A percentile compares a stretch with the other conserved stretches of the same genome.
phyloP scores from a whole-genome alignment of 495 filamentous ascomycete genomes.

The Aspergillus steynii region DNA sequence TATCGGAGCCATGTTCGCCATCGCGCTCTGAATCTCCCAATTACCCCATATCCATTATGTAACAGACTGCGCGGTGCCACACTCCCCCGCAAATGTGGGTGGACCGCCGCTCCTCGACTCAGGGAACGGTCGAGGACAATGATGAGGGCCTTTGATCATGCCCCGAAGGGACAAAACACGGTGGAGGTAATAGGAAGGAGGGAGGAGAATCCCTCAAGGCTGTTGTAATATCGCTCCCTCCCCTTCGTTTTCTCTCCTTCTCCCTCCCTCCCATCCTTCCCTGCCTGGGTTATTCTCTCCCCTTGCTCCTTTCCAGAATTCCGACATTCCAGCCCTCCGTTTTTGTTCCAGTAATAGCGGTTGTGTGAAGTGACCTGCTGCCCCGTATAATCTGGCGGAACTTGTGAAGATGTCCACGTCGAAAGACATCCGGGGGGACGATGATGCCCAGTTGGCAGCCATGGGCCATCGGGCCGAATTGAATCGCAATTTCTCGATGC shows the following conservation, averaged over 20 bases:
- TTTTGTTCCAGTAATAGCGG: conserved; percentile 5
- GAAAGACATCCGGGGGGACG: conserved; percentile 30
- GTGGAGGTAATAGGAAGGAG: conserved; percentile 10
- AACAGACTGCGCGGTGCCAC: conserved; percentile 10
- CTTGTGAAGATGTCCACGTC: conserved; percentile 14
- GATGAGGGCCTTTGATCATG: neutral
- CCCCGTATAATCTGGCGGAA: neutral
- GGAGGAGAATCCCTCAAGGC: neutral
- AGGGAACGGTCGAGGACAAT: conserved; percentile 5
- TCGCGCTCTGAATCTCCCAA: neutral
- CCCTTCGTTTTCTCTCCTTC: neutral
- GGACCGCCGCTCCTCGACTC: neutral
- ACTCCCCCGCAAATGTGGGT: conserved; percentile 11
- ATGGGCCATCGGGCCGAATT: conserved; percentile 67
- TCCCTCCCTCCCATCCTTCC: conserved; percentile 1
- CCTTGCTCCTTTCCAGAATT: conserved; percentile 9
- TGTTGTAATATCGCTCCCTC: conserved; percentile 1
- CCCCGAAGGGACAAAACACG: conserved; percentile 3
- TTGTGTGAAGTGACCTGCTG: conserved; percentile 1
- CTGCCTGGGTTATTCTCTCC: conserved; percentile 11
- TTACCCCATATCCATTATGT: conserved; percentile 34
- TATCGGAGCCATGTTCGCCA: conserved; percentile 6
- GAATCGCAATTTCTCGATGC: conserved; percentile 55
- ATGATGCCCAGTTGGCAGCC: conserved; percentile 58
- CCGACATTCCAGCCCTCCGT: conserved; percentile 1